Evolutionary conservation across 2,329 filamentous ascomycete species (phyloP), one percentile per base, ranked within the genome.

Genomic region (Fusarium scirpi): DNA sequence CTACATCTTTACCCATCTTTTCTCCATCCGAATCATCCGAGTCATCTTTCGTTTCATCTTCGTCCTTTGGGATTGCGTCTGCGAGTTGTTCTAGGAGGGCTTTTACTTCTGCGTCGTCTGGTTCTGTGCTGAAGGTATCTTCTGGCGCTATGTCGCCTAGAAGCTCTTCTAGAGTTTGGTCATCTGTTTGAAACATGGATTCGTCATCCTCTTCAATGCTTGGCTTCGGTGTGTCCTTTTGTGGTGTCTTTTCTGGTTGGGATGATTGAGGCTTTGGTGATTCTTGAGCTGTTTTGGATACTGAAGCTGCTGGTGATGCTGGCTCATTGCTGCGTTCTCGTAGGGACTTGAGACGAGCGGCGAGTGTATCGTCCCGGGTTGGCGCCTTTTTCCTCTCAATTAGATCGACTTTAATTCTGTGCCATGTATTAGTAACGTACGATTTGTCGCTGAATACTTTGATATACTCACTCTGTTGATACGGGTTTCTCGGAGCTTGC

Each of bases 161-260:
- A 12, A 89, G 79, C 62, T 87, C 85, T 58, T 88, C 82, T 1
- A 88, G 78, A 2, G 82, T 85, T 48, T 83, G 78, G n/a, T 88
- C 85, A 67, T 87, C 85, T 4, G 83, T 85, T 38, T 81, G 77
- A 29, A 85, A 79, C 20, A 85, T 72, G 3, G 79, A 71, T 1
- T 82, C 80, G 6, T 78, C 82, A 0, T 82, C 79, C 44, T 79
- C 77, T 1, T 78, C 76, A 7, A 38, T 12, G 1, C 18, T 38
- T 1, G 43, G 30, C 11, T 60, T 41, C 6, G 18, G 9, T 2
- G 45, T 25, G 6, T 64, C 58, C 8, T 62, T 34, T 15, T 32
- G 41, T 4, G 53, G 15, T 3, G 49, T 24, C 5, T 41, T 68
- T 34, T 62, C 40, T 24, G 54, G 48, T 48, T 40, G 52, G 18